Evolutionary conservation across 768 basidiomycete genomes (phyloP), one percentile per base, ranked within the genome.

Genomic region (Psilocybe cubensis): DNA sequence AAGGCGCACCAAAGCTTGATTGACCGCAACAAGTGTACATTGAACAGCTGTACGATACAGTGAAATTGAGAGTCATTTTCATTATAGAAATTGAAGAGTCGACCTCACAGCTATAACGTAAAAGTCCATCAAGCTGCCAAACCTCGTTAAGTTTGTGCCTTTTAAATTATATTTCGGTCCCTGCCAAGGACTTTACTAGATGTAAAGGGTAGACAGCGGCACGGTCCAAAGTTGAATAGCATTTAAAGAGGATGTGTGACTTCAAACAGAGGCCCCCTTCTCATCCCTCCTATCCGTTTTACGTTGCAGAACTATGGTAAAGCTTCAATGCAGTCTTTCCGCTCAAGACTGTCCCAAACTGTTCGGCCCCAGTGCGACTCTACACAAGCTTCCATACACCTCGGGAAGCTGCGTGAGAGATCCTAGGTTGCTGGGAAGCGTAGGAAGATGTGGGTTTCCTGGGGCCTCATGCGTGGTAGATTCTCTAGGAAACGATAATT

Each of bases 401-500:
- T 41, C 45, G 20, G 35, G 48, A 20, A 60, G 59, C 44, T 60
- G 59, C 33, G 59, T 56, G 18, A 28, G 59, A n/a, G 59, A 60
- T 41, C n/a, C 40, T 14, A 33, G 59, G 40, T 27, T 60, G 43
- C 35, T 41, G n/a, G 59, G 59, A 23, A 56, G 52, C 24, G 38
- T 60, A 14, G 59, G 59, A 3, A 27, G 59, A 31, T 60, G 59
- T 35, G 59, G 59, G 17, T 60, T 56, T 18, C 59, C 59, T 11
- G 59, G 59, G 3, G 59, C 59, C 7, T 38, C 42, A 4, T 60
- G 59, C 31, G 38, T 47, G 3, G 23, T 51, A 1, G 44, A 60
- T 24, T 11, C 43, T 3, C 11, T 41, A 4, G 59, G 59, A 21
- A 52, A 56, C 23, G 59, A 60, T 41, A 60, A 60, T 41, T 60